Percentiles rank a stretch among this genome's conserved stretches.
phyloP scores from a whole-genome alignment of 192 early-diverging fungal genomes.

The Rhizophagus sp. region DNA sequence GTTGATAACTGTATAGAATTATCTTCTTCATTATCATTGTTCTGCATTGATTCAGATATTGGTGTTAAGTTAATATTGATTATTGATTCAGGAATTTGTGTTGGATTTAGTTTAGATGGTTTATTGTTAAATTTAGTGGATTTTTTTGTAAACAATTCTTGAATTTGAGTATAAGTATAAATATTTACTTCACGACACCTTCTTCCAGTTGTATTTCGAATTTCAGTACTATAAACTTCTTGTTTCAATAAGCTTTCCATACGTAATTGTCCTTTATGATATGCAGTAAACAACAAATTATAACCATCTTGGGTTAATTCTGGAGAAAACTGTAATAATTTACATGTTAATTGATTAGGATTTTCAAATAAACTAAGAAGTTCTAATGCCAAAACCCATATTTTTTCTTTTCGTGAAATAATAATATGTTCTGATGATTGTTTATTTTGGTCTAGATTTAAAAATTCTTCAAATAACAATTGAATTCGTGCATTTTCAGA shows the following conservation, averaged over 20 bases:
- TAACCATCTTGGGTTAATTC: neutral
- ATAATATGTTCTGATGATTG: neutral
- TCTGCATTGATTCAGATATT: too few species aligned
- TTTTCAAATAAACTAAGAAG: neutral
- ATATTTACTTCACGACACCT: neutral
- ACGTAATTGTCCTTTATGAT: neutral
- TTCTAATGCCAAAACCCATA: neutral
- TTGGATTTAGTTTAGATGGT: too few species aligned
- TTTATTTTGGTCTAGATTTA: too few species aligned
- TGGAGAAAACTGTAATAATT: neutral
- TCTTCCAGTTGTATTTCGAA: neutral
- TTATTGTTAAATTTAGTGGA: too few species aligned
- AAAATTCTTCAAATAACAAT: too few species aligned
- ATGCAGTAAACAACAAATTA: slow-evolving; percentile 4
- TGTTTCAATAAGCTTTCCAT: neutral
- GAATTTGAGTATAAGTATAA: neutral
- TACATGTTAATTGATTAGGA: neutral
- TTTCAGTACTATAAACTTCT: slow-evolving; percentile 5
- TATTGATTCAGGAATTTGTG: too few species aligned
- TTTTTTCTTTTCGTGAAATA: neutral
- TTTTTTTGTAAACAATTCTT: too few species aligned
- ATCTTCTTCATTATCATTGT: too few species aligned
- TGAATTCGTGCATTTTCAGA: neutral
- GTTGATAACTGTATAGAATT: too few species aligned
- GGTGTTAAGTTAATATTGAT: too few species aligned